Conservation (phyloP, 768 basidiomycete species). For the Boletus barrowsii region DNA sequence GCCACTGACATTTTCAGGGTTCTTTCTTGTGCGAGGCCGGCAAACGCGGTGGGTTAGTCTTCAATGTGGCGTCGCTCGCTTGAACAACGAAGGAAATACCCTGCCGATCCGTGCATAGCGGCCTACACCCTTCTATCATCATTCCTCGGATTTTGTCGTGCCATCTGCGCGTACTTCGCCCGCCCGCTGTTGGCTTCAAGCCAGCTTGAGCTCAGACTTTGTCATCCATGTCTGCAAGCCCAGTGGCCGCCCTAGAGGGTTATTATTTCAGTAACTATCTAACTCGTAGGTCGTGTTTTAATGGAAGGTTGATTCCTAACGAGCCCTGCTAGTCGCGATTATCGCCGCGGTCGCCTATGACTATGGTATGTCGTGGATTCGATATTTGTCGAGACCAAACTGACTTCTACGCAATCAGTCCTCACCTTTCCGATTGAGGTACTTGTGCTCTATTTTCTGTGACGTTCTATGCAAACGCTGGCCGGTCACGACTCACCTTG, state of each 20-base stretch:
- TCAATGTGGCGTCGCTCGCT: no score
- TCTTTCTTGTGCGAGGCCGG: no score
- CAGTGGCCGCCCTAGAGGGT: neutral
- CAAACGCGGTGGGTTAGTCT: no score
- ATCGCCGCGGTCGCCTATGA: neutral
- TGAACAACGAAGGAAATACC: no score
- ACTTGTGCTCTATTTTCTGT: neutral
- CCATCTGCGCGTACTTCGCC: no score
- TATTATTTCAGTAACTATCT: neutral
- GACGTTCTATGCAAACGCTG: neutral
- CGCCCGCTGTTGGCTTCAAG: neutral
- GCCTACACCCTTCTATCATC: no score
- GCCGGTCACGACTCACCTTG: neutral
- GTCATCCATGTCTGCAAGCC: constrained; percentile 1
- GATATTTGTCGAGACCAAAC: neutral
- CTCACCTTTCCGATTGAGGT: constrained; percentile 10
- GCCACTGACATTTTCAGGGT: no score
- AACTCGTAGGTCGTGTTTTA: neutral
- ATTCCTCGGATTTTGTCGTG: neutral
- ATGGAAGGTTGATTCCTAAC: neutral
- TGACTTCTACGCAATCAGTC: neutral
- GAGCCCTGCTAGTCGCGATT: neutral
- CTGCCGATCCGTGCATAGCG: no score
- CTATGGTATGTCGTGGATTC: neutral
- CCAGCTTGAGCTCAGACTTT: neutral